These are phyloP conservation scores for Verticillium klebahnii DNA, from an alignment of 2,329 filamentous ascomycete genomes.

Conservation along the genomic window DNA sequence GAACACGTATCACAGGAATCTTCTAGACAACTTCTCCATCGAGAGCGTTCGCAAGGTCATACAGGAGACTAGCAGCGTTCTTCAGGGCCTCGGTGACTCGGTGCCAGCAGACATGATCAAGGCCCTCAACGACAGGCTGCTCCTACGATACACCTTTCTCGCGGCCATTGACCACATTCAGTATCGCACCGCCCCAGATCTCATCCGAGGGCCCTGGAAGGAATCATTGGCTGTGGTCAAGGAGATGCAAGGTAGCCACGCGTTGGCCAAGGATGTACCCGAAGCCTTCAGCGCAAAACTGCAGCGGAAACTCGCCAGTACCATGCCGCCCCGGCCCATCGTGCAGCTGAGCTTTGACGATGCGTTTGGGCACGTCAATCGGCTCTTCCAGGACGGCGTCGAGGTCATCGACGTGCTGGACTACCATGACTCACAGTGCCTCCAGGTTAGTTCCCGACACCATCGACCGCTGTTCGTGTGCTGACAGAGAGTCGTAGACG, in stretches of 20 bases:
- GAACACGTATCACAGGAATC: slow-evolving; percentile 77
- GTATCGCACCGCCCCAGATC: slow-evolving; percentile 38
- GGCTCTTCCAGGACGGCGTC: slow-evolving; percentile 67
- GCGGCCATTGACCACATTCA: slow-evolving; percentile 44
- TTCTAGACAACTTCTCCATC: slow-evolving; percentile 62
- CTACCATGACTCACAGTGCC: slow-evolving; percentile 63
- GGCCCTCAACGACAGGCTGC: slow-evolving; percentile 62
- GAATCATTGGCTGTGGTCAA: slow-evolving; percentile 46
- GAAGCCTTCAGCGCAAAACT: slow-evolving; percentile 87
- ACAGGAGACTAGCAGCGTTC: slow-evolving; percentile 46
- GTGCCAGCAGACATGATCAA: slow-evolving; percentile 35
- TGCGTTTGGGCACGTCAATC: slow-evolving; percentile 64
- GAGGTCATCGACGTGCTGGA: slow-evolving; percentile 65
- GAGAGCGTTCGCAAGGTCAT: slow-evolving; percentile 52
- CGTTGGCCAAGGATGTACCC: slow-evolving; percentile 60
- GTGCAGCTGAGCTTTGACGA: slow-evolving; percentile 71
- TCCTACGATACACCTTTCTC: slow-evolving; percentile 62
- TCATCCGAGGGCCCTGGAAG: slow-evolving; percentile 46
- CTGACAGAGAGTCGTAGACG: slow-evolving; percentile 39
- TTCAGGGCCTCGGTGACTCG: slow-evolving; percentile 36
- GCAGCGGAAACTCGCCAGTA: slow-evolving; percentile 87
- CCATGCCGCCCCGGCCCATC: slow-evolving; percentile 87
- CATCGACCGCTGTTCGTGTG: not conserved
- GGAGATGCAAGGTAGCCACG: slow-evolving; percentile 53
- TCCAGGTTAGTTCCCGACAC: slow-evolving; percentile 49